These are phyloP conservation scores for Anisodus tanguticus DNA, from an alignment of 257 asterid genomes.

Conservation along the genomic window DNA sequence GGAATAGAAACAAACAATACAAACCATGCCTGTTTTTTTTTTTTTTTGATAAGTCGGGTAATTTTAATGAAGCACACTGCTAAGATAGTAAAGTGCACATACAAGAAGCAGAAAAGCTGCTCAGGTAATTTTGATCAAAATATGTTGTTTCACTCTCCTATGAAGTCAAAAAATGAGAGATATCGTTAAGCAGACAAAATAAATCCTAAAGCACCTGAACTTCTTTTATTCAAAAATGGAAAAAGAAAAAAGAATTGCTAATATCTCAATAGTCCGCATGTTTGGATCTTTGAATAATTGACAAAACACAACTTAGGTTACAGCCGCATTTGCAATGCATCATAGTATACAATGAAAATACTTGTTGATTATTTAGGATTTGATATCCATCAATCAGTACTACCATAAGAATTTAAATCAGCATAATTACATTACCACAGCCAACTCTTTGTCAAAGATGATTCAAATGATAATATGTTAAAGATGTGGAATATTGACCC, in stretches of 20 bases:
- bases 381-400: background rate
- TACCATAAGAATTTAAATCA: background rate
- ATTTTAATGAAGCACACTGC: background rate
- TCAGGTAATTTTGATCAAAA: background rate
- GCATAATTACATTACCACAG: background rate
- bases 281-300: background rate
- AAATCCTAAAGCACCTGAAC: constrained; percentile 12
- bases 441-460: background rate
- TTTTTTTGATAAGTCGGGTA: background rate
- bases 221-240: background rate
- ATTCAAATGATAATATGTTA: constrained; percentile 19
- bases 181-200: background rate
- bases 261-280: background rate
- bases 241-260: background rate
- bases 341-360: background rate
- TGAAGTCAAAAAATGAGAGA: background rate
- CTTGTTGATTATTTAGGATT: background rate
- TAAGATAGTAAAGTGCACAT: background rate
- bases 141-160: background rate
- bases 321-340: background rate
- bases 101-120: background rate
- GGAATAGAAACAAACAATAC: background rate
- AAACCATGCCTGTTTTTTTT: background rate
- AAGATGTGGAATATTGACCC: background rate
- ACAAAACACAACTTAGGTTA: background rate